Conservation (phyloP, 176 grass and related monocot genomes). For the Luzula sylvatica region DNA sequence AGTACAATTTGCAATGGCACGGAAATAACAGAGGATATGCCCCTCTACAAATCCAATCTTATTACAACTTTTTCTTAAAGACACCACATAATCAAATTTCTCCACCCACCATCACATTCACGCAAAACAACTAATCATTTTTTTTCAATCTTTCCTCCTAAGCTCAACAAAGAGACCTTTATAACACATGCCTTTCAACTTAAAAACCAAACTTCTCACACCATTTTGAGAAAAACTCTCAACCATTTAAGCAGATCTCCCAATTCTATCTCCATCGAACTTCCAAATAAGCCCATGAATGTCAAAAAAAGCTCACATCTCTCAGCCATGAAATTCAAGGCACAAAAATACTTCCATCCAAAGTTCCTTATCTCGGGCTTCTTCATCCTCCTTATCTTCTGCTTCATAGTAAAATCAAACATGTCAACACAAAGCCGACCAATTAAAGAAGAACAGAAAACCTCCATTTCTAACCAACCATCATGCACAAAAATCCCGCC, state of each 20-base stretch:
- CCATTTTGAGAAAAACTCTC: too few species aligned
- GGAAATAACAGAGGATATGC: neutral
- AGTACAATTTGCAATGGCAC: neutral
- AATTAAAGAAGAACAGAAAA: neutral
- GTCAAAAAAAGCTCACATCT: slow-evolving; percentile 41
- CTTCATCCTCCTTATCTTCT: slow-evolving; percentile 25
- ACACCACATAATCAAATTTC: slow-evolving; percentile 3
- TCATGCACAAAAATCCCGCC: slow-evolving; percentile 24
- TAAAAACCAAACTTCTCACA: too few species aligned
- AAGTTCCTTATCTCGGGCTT: slow-evolving; percentile 30
- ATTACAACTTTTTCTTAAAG: slow-evolving; percentile 9
- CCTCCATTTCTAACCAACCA: neutral
- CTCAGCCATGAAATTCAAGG: slow-evolving; percentile 41
- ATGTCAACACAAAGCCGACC: neutral
- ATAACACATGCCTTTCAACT: too few species aligned
- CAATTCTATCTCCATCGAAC: neutral
- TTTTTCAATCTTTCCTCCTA: neutral
- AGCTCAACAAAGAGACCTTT: neutral
- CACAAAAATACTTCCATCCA: slow-evolving; percentile 37
- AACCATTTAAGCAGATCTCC: slow-evolving; percentile 11
- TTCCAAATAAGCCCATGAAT: slow-evolving; percentile 18
- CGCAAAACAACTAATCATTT: neutral
- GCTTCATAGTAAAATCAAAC: slow-evolving; percentile 36
- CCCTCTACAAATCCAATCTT: neutral
- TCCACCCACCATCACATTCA: neutral